Conservation (phyloP, 2,329 filamentous ascomycete species). For the Penicillium sp. region DNA sequence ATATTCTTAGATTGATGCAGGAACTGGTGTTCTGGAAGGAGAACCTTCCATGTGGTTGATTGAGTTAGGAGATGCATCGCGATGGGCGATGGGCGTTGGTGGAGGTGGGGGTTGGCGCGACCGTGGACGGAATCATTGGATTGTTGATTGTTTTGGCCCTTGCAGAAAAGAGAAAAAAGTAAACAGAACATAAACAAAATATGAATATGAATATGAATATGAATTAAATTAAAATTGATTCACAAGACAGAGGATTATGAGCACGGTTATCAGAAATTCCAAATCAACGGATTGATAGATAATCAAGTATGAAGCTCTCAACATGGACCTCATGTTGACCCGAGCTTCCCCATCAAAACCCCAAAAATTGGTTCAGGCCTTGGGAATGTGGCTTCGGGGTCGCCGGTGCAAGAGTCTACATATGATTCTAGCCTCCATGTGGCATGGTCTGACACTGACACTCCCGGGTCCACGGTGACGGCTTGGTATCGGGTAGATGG, state of each 20-base stretch:
- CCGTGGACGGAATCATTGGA: background rate
- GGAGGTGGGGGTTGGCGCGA: background rate
- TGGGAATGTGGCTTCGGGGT: conserved; percentile 10
- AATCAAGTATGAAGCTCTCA: background rate
- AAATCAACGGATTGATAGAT: background rate
- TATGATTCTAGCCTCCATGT: background rate
- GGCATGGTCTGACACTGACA: background rate
- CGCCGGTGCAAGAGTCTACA: conserved; percentile 3
- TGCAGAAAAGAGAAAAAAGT: background rate
- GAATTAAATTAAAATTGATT: background rate
- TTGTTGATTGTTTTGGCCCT: background rate
- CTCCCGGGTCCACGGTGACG: conserved; percentile 13
- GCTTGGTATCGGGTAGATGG: conserved; percentile 1
- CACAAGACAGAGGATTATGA: no score
- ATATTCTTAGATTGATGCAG: conserved; percentile 1
- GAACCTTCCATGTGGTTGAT: background rate
- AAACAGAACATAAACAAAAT: background rate
- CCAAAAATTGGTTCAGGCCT: background rate
- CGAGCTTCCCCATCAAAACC: background rate
- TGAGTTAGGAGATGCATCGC: no score
- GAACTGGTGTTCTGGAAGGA: background rate
- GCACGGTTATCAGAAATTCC: background rate
- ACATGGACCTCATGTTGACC: background rate
- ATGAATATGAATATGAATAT: no score
- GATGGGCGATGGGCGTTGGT: background rate